Conservation (phyloP, 2,329 filamentous ascomycete genomes). For the Curvularia verruculosa region DNA sequence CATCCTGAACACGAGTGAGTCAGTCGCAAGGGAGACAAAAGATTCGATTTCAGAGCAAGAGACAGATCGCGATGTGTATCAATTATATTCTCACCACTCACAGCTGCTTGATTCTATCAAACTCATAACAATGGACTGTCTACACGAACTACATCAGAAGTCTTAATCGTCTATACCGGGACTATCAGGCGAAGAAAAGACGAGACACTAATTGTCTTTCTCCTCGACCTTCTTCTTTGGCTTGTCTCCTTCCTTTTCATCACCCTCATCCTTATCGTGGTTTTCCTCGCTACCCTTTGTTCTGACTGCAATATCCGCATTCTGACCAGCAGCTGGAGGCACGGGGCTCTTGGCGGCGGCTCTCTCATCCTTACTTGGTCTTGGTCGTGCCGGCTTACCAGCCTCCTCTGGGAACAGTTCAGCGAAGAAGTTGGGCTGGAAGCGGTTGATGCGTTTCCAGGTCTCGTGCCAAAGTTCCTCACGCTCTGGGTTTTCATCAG, state of each 20-base stretch:
- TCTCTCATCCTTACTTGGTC: slow-evolving; percentile 27
- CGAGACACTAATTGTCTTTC: not conserved
- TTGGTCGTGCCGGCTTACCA: slow-evolving; percentile 36
- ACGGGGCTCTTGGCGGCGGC: slow-evolving; percentile 9
- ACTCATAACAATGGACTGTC: not conserved
- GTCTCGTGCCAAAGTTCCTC: slow-evolving; percentile 67
- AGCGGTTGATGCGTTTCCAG: slow-evolving; percentile 63
- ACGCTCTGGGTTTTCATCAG: slow-evolving; percentile 59
- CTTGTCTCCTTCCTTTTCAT: slow-evolving; percentile 7
- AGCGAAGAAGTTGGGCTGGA: slow-evolving; percentile 64
- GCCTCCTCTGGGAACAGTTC: slow-evolving; percentile 63
- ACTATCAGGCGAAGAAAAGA: not conserved
- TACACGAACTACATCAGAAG: not conserved
- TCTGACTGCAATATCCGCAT: slow-evolving; percentile 17
- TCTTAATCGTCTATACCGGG: not conserved
- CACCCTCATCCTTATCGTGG: slow-evolving; percentile 9
- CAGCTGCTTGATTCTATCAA: not conserved
- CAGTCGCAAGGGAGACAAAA: not conserved
- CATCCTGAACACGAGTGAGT: not conserved
- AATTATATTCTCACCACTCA: not conserved
- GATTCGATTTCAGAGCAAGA: not conserved
- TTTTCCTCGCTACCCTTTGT: slow-evolving; percentile 6
- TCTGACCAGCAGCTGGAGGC: slow-evolving; percentile 10
- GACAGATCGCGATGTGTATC: not conserved
- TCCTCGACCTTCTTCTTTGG: not conserved